Conservation (phyloP, 2,329 filamentous ascomycete species). For the Cladophialophora carrionii region DNA sequence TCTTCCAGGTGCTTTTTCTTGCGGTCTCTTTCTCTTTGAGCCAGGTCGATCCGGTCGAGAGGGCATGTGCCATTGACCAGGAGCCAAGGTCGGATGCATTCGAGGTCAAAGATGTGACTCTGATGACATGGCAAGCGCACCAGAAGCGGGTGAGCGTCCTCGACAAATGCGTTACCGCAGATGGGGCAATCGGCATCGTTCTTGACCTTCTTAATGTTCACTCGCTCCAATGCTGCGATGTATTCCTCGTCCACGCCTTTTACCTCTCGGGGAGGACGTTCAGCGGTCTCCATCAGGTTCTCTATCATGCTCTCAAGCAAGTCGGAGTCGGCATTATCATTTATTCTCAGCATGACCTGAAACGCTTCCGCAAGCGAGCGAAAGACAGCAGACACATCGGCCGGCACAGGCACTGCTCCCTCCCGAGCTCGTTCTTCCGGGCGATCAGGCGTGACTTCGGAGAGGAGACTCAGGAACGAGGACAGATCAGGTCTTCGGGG, state of each 20-base stretch:
- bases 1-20: constrained; percentile 48
- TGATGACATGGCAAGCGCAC: constrained; percentile 65
- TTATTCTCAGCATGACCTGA: constrained; percentile 58
- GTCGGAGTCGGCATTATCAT: constrained; percentile 45
- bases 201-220: constrained; percentile 39
- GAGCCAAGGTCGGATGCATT: constrained; percentile 68
- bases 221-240: constrained; percentile 38
- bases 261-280: constrained; percentile 62
- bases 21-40: constrained; percentile 58
- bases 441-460: constrained; percentile 59
- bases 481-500: constrained; percentile 65
- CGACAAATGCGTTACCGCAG: constrained; percentile 58
- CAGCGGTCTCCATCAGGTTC: constrained; percentile 58
- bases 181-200: constrained; percentile 53
- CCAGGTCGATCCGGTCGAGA: constrained; percentile 62
- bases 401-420: constrained; percentile 63
- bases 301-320: constrained; percentile 61
- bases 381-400: constrained; percentile 63
- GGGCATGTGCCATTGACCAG: constrained; percentile 67
- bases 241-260: constrained; percentile 62
- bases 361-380: constrained; percentile 64
- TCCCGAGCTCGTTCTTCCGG: constrained; percentile 55
- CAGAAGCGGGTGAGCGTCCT: constrained; percentile 65
- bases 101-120: constrained; percentile 65
- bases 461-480: constrained; percentile 66